A percentile compares a stretch with the other conserved stretches of the same genome.
Conservation (phyloP, 805 yeast genomes). For the Metschnikowia corniflorae region DNA sequence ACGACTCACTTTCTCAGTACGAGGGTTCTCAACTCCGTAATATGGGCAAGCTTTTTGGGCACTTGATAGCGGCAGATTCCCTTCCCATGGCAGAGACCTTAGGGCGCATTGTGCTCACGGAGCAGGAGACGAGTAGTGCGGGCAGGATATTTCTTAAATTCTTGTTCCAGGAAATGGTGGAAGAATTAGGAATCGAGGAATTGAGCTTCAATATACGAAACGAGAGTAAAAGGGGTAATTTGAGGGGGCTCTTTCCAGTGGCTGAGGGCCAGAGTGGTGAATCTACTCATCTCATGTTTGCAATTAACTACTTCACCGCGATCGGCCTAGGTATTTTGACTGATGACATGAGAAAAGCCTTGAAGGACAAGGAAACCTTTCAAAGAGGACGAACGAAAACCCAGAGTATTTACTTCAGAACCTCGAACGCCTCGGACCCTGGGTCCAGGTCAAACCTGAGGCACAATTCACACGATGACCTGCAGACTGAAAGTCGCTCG, state of each 20-base stretch:
- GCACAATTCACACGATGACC: background rate
- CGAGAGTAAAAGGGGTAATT: slow-evolving; percentile 44
- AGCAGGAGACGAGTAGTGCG: slow-evolving; percentile 72
- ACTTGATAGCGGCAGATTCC: slow-evolving; percentile 65
- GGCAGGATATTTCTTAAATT: slow-evolving; percentile 78
- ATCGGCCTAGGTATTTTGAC: slow-evolving; percentile 84
- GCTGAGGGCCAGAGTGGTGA: slow-evolving; percentile 28
- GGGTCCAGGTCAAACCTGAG: slow-evolving; percentile 21
- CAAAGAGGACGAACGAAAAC: slow-evolving; percentile 20
- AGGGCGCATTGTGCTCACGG: slow-evolving; percentile 56
- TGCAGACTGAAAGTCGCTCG: too few relatives aligned
- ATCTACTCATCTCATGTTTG: slow-evolving; percentile 59
- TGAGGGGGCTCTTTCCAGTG: slow-evolving; percentile 64
- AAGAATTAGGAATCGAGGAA: slow-evolving; percentile 62
- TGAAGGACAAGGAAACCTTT: too few relatives aligned
- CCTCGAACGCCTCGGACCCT: slow-evolving; percentile 11
- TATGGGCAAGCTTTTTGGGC: slow-evolving; percentile 84
- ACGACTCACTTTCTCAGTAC: slow-evolving; percentile 56
- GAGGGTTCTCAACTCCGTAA: slow-evolving; percentile 75
- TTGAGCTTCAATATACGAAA: slow-evolving; percentile 51
- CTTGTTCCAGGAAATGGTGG: slow-evolving; percentile 72
- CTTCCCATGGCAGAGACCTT: slow-evolving; percentile 60
- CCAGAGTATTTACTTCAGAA: slow-evolving; percentile 4
- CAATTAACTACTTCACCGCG: slow-evolving; percentile 90
- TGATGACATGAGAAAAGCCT: slow-evolving; percentile 67